These are phyloP conservation scores for Ustilaginoidea virens DNA, from an alignment of 2,329 filamentous ascomycete genomes.

Conservation along the genomic window DNA sequence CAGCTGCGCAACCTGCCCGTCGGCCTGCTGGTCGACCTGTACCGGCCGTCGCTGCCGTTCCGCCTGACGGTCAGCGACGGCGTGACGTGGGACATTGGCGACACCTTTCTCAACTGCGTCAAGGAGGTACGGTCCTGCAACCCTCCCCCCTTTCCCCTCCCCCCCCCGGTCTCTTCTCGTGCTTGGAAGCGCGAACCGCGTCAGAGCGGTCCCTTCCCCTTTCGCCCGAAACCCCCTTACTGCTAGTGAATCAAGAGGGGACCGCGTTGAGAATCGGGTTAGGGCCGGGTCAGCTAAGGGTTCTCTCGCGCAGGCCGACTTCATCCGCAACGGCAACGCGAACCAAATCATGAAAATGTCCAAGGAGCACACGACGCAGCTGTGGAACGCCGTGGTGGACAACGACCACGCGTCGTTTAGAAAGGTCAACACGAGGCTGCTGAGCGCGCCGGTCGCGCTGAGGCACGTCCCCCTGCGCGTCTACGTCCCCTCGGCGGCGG, in stretches of 20 bases:
- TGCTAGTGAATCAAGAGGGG: too few species aligned
- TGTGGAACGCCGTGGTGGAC: constrained; percentile 69
- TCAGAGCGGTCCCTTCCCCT: neutral
- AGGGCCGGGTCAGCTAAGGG: too few species aligned
- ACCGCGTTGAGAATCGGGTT: too few species aligned
- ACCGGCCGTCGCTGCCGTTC: constrained; percentile 39
- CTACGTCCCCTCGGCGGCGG: constrained; percentile 47
- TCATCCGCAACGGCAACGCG: constrained; percentile 72
- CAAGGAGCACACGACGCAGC: constrained; percentile 64
- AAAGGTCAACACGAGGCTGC: constrained; percentile 59
- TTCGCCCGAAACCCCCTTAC: too few species aligned
- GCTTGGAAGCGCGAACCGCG: too few species aligned
- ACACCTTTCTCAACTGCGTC: constrained; percentile 48
- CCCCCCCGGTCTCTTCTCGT: neutral
- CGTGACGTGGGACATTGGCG: constrained; percentile 41
- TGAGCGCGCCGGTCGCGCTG: constrained; percentile 60
- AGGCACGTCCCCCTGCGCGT: constrained; percentile 76
- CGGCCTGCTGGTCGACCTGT: constrained; percentile 40
- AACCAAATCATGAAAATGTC: constrained; percentile 82
- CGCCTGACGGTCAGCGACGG: constrained; percentile 37
- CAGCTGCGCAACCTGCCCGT: constrained; percentile 37
- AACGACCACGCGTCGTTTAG: constrained; percentile 62
- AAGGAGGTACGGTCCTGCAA: too few species aligned
- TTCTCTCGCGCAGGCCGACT: constrained; percentile 52
- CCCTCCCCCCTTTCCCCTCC: neutral